Percentiles rank a stretch among this genome's conserved stretches.
These are phyloP conservation scores for Salvia miltiorrhiza DNA, from an alignment of 257 asterid species.

Conservation along the genomic window DNA sequence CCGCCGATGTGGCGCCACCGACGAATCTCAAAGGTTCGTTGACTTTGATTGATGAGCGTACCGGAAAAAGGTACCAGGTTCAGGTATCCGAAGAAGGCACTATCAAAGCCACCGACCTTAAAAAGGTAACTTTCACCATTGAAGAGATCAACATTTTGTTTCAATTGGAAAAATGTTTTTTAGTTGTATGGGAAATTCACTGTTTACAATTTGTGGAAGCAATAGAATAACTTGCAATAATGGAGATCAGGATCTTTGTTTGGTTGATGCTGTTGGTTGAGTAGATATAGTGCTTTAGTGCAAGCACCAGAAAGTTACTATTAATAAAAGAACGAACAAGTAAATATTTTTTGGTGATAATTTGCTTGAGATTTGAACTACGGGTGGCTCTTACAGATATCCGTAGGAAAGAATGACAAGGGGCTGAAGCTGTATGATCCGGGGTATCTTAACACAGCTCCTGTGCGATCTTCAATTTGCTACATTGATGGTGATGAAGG, in stretches of 20 bases:
- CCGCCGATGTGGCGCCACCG: conserved; percentile 60
- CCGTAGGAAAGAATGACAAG: conserved; percentile 68
- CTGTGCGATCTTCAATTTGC: conserved; percentile 86
- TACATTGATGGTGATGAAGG: conserved; percentile 99
- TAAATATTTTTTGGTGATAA: neutral
- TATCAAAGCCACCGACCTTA: conserved; percentile 80
- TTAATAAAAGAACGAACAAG: neutral
- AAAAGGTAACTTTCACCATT: conserved; percentile 47
- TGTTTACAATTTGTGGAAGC: neutral
- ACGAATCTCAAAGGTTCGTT: conserved; percentile 60
- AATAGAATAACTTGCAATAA: neutral
- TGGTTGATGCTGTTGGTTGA: neutral
- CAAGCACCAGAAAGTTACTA: neutral
- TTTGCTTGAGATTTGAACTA: conserved; percentile 22
- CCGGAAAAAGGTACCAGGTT: conserved; percentile 69
- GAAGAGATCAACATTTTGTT: neutral
- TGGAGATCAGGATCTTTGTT: conserved; percentile 1
- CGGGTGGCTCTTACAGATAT: conserved; percentile 50
- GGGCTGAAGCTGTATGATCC: conserved; percentile 99
- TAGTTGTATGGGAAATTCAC: neutral
- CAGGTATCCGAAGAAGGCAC: conserved; percentile 91
- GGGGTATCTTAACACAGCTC: conserved; percentile 95
- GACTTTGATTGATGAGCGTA: conserved; percentile 74
- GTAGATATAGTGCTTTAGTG: neutral
- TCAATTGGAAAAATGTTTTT: neutral